Base-by-base conservation (phyloP, 192 early-diverging fungal genomes). In the Entomortierella chlamydospora region DNA sequence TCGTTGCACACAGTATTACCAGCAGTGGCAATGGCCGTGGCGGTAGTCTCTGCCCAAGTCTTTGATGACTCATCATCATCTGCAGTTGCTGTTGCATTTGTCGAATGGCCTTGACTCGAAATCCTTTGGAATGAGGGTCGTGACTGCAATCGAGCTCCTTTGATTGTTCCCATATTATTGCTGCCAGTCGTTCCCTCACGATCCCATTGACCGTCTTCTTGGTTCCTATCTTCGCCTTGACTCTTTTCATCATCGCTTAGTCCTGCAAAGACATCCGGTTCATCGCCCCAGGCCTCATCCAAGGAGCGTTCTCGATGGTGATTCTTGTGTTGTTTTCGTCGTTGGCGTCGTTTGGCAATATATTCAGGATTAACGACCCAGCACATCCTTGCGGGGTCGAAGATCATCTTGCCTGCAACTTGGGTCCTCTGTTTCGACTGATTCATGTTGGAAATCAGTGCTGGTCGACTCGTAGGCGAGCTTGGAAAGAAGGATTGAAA, bases 361-460 rank as follows among this genome's bases (percentile, higher is more conserved):
- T 78, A 78, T 26, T 78, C 74, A 30, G 74, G 74, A 28, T 78
- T 78, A n/a, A 78, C 33, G 25, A 78, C 56, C 74, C 74, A 78
- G 23, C 74, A 70, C 74, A 78, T 70, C 49, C 61, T 50, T 15
- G 13, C 33, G 0, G 66, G 74, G 8, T 78, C 74, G 62, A 78
- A 78, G 4, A 78, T 58, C 74, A 78, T 78, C 41, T 78, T 78
- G 15, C 74, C 74, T 0, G 67, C 59, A 25, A 70, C 74, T 11
- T 78, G 74, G 8, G 61, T 78, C 15, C 61, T 37, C 33, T 69
- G 59, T 28, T 78, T 70, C 4, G 67, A 64, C 17, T 70, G 66
- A 26, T 30, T 69, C 52, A 78, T 61, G 39, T 78, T 78, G 2
- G 74, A 58, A 43, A 78, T 78, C 50, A 78, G 52, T 0, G 74